These are phyloP conservation scores for Cornus kousa DNA, from an alignment of 148 eudicot genomes.

Conservation along the genomic window DNA sequence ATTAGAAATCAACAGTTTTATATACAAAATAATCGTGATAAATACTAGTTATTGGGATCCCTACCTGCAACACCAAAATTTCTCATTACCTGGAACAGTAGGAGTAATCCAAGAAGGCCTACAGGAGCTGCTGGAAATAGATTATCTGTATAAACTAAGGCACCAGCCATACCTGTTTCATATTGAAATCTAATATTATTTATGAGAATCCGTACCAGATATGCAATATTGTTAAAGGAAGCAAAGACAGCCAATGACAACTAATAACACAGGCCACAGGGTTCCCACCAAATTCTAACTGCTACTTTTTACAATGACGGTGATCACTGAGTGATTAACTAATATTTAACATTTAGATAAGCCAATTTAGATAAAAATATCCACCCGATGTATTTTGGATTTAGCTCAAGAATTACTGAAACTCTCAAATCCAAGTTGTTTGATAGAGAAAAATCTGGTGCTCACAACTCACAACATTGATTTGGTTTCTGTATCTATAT, in stretches of 20 bases:
- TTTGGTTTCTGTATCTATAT: background rate
- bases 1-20: background rate
- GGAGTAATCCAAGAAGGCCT: slow-evolving; percentile 90
- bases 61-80: background rate
- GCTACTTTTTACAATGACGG: background rate
- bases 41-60: background rate
- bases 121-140: slow-evolving; percentile 75
- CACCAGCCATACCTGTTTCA: slow-evolving; percentile 75
- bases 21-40: background rate
- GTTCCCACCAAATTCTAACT: background rate
- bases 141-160: slow-evolving; percentile 66
- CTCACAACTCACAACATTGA: background rate
- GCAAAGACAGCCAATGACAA: background rate
- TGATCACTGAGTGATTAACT: background rate
- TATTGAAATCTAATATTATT: background rate
- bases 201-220: too few relatives aligned
- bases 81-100: slow-evolving; percentile 69
- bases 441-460: background rate
- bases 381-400: too few relatives aligned
- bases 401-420: too few relatives aligned
- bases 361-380: too few relatives aligned
- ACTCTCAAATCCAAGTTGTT: background rate
- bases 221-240: too few relatives aligned
- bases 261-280: background rate
- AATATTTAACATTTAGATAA: too few relatives aligned